Percentiles rank a stretch among this genome's conserved stretches.
These are phyloP conservation scores for Kwoniella europaea DNA, from an alignment of 768 basidiomycete species.

Conservation along the genomic window DNA sequence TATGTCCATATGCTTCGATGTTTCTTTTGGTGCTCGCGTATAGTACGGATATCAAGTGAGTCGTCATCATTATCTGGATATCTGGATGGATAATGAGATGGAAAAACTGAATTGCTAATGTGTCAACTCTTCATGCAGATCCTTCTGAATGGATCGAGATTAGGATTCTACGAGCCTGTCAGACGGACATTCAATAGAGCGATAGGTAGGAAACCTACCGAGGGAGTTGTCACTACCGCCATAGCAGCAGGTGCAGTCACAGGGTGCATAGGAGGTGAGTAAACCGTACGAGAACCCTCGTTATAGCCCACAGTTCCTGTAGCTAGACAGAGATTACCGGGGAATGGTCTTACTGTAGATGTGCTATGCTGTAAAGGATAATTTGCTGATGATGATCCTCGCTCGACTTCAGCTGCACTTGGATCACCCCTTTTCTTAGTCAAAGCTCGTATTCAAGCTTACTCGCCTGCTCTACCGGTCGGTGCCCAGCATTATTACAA, in stretches of 20 bases:
- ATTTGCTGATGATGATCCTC: not conserved
- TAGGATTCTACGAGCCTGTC: slow-evolving; percentile 98
- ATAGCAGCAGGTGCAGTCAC: slow-evolving; percentile 84
- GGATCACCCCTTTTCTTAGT: slow-evolving; percentile 70
- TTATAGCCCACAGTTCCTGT: too few relatives aligned
- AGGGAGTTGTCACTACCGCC: slow-evolving; percentile 76
- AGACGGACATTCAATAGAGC: slow-evolving; percentile 71
- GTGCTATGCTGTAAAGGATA: not conserved
- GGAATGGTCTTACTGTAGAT: not conserved
- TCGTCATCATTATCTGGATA: too few relatives aligned
- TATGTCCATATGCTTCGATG: too few relatives aligned
- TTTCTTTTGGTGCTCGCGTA: too few relatives aligned
- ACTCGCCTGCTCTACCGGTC: slow-evolving; percentile 90
- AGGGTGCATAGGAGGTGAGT: slow-evolving; percentile 84
- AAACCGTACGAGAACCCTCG: not conserved
- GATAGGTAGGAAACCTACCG: slow-evolving; percentile 68
- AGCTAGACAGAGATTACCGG: not conserved
- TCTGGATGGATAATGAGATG: too few relatives aligned
- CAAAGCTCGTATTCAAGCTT: slow-evolving; percentile 99
- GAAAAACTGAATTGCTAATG: too few relatives aligned
- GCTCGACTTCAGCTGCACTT: slow-evolving; percentile 42
- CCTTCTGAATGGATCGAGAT: slow-evolving; percentile 84
- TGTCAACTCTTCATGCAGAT: slow-evolving; percentile 63
- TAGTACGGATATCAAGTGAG: slow-evolving; percentile 91
- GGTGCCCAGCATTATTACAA: slow-evolving; percentile 94